Evolutionary conservation across 768 basidiomycete genomes (phyloP).

Genomic region (Gelatoporia subvermispora): DNA sequence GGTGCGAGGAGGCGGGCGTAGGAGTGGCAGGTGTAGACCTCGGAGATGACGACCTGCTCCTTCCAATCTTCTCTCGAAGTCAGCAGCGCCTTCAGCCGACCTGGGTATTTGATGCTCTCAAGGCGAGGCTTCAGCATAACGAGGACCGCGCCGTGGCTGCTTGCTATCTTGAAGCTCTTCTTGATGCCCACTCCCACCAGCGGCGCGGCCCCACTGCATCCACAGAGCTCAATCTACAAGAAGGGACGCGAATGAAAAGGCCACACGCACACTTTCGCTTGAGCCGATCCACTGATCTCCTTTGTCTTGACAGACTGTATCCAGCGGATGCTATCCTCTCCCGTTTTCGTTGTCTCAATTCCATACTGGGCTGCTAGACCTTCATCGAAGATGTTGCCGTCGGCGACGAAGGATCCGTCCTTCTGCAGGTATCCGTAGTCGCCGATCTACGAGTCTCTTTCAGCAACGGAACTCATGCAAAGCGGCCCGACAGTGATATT

Average conservation of each 20-base stretch:
- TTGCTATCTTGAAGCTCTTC: not conserved
- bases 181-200: not conserved
- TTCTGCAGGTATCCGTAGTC: constrained; percentile 4
- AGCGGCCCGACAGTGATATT: no score
- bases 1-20: constrained; percentile 5
- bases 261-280: not conserved
- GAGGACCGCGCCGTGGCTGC: not conserved
- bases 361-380: not conserved
- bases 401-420: not conserved
- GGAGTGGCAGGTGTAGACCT: constrained; percentile 1
- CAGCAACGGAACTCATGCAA: not conserved
- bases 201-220: not conserved
- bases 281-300: not conserved
- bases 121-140: not conserved
- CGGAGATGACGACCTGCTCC: not conserved
- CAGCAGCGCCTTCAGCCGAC: not conserved
- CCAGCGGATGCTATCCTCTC: not conserved
- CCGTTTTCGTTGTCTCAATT: not conserved
- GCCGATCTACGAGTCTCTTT: not conserved
- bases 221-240: not conserved
- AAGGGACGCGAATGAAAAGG: not conserved
- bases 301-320: not conserved
- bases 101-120: not conserved
- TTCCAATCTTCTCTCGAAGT: not conserved
- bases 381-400: constrained; percentile 6